Percentiles rank a stretch among this genome's conserved stretches.
Evolutionary conservation across 208 protist species (phyloP).

Genomic region (Phytomonas sp.): DNA sequence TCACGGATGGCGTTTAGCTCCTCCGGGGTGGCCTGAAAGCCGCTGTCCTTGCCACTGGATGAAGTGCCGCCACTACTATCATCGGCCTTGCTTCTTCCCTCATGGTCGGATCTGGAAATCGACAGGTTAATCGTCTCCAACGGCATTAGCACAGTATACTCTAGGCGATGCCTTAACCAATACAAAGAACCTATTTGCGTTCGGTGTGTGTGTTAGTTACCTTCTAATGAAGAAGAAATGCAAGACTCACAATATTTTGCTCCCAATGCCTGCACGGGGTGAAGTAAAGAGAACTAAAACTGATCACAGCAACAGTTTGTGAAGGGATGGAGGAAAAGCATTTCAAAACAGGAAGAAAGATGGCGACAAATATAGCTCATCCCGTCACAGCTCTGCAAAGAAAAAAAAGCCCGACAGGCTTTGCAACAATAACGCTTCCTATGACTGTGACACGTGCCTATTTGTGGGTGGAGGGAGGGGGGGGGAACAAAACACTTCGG

Average conservation of each 20-base stretch:
- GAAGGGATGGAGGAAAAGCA: not conserved
- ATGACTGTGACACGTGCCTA: not conserved
- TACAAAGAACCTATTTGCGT: not conserved
- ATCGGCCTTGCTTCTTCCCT: not conserved
- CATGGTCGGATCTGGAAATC: not conserved
- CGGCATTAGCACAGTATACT: constrained; percentile 23
- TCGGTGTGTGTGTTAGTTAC: not conserved
- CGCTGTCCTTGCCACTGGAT: constrained; percentile 3
- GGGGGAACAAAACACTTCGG: constrained; percentile 29
- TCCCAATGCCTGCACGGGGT: not conserved
- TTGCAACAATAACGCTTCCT: not conserved
- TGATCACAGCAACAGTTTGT: not conserved
- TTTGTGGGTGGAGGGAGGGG: not conserved
- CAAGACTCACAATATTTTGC: not conserved
- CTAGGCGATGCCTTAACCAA: not conserved
- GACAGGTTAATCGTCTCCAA: constrained; percentile 61
- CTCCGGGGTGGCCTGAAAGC: constrained; percentile 65
- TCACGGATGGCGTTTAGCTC: constrained; percentile 69
- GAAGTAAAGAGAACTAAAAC: constrained; percentile 1
- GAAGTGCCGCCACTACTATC: constrained; percentile 5
- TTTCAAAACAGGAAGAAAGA: not conserved
- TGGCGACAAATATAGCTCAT: not conserved
- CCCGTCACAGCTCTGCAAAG: not conserved
- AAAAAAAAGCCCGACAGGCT: not conserved
- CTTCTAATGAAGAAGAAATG: constrained; percentile 6